A percentile compares a stretch with the other conserved stretches of the same genome.
Conservation (phyloP, 495 filamentous ascomycete genomes). For the Aspergillus indologenus region DNA sequence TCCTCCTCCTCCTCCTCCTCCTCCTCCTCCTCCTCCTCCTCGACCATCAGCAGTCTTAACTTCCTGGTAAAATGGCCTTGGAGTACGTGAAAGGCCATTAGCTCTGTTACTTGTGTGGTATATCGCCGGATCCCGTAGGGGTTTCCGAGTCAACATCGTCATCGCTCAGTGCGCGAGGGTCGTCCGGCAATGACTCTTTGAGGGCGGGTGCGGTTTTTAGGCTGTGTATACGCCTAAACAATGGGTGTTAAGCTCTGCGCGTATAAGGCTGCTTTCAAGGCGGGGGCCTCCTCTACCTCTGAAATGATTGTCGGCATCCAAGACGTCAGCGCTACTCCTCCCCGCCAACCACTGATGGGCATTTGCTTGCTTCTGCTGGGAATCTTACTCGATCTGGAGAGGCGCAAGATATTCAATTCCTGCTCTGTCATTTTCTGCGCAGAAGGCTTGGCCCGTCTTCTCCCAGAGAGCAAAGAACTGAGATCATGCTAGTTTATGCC, state of each 20-base stretch:
- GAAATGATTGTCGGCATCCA: neutral
- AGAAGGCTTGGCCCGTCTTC: neutral
- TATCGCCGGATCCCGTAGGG: neutral
- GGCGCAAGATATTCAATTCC: neutral
- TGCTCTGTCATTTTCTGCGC: neutral
- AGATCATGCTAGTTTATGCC: conserved; percentile 11
- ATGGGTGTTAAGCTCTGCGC: neutral
- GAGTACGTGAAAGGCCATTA: neutral
- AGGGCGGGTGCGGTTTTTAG: neutral
- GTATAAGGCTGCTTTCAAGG: too few species aligned
- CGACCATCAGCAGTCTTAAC: neutral
- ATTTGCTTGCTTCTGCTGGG: neutral
- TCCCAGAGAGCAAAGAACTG: conserved; percentile 2
- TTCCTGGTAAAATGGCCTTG: neutral
- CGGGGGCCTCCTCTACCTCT: neutral
- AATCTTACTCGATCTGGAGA: neutral
- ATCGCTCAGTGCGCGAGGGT: neutral
- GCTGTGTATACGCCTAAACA: neutral
- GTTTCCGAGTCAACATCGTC: neutral
- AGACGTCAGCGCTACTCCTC: neutral
- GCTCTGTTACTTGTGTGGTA: neutral
- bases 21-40: conserved; percentile 5
- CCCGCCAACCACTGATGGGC: neutral
- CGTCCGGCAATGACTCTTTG: neutral
- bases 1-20: conserved; percentile 6